Conservation (phyloP, 2,329 filamentous ascomycete genomes). For the Colletotrichum viniferum region DNA sequence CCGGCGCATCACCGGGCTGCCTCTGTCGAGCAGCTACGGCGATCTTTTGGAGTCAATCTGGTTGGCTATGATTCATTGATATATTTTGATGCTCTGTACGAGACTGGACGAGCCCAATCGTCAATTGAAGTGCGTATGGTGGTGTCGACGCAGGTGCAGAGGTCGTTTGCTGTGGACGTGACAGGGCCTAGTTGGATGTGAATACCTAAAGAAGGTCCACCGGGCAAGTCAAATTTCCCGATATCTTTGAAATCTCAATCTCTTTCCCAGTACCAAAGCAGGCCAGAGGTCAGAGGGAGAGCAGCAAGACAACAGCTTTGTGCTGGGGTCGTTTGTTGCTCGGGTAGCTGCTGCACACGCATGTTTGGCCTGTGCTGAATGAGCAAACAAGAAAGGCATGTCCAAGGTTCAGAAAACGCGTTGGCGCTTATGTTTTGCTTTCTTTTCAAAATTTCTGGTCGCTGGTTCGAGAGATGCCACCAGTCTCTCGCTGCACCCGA, state of each 20-base stretch:
- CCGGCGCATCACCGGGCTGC: neutral
- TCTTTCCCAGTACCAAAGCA: fast-evolving
- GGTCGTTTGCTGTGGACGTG: neutral
- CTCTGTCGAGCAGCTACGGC: neutral
- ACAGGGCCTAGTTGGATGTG: neutral
- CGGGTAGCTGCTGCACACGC: neutral
- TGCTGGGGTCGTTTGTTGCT: neutral
- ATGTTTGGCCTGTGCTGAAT: neutral
- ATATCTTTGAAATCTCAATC: too few species aligned
- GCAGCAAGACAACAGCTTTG: neutral
- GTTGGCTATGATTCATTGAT: neutral
- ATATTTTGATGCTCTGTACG: neutral
- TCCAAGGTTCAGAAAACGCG: fast-evolving
- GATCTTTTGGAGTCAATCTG: neutral
- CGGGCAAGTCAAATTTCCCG: neutral
- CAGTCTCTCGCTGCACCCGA: neutral
- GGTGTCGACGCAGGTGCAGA: neutral
- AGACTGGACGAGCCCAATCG: neutral
- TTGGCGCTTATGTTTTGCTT: neutral
- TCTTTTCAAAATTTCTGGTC: fast-evolving
- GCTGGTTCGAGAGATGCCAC: neutral
- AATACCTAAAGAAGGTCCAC: neutral
- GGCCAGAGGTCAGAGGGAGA: too few species aligned
- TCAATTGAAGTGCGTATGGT: neutral
- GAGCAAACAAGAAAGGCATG: neutral